Base-by-base conservation (phyloP, 805 yeast genomes). In the Priceomyces melissophilus region DNA sequence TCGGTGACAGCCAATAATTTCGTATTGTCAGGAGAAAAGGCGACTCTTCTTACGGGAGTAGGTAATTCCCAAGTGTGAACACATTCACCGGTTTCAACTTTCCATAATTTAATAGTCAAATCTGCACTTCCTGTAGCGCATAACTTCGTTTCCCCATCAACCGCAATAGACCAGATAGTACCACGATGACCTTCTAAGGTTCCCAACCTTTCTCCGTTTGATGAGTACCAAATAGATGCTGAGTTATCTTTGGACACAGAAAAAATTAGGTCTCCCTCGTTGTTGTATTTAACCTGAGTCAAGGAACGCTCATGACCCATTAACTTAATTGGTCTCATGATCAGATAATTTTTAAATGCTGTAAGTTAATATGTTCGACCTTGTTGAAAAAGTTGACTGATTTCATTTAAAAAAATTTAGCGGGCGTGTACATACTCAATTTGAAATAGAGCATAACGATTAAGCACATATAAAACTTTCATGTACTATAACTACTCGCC, bases 251-350 rank as follows among this genome's bases (percentile, higher is more conserved):
- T 89, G 49, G 96, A 88, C 31, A 87, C 90, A 9, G 98, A 82
- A 61, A 93, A 84, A 42, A 93, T 76, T 52, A 93, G 67, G 64
- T 93, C 99, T 35, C 99, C 99, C 58, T 95, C 98, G 47, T 81
- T 76, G 78, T 93, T 93, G 73, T 82, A 93, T 63, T 87, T 91
- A 54, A 93, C 90, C 75, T 93, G 98, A 37, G 98, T 90, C 55
- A 93, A 73, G 51, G 98, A 88, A 79, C 99, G 95, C 72, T 87
- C 96, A 70, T 93, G 99, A 45, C 98, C 98, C 76, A 86, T 85
- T 56, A 84, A 71, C 73, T 81, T 70, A 61, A 70, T 64, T 39
- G 76, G 76, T 64, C 75, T 69, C 76, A 70, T 70, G 29, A 30
- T 47, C 41, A 32, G 25, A 4, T 11, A 13, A 6, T 23, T 15